Base-by-base conservation (phyloP, 78 protist genomes). In the Salpingoeca rosetta region DNA sequence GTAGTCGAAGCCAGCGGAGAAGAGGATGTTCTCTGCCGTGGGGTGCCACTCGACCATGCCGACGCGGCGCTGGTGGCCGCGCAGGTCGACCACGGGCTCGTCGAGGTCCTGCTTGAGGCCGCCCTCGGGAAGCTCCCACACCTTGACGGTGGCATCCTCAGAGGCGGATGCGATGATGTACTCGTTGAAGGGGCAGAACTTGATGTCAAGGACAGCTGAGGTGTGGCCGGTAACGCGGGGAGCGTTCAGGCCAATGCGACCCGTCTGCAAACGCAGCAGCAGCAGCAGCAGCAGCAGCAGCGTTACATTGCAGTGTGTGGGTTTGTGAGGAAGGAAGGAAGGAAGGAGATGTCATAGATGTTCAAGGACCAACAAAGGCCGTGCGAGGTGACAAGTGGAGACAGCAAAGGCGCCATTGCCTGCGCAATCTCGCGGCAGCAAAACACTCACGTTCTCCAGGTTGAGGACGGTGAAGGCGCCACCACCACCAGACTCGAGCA, bases 141-240 rank as follows among this genome's bases (percentile, higher is more conserved):
- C 81, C 89, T 88, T 88, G 45, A 90, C 88, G 65, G 91, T 89
- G 91, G 96, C 89, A 76, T 97, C 99, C 82, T 96, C 99, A 10
- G 96, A 91, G 73, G 87, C 95, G n/a, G 99, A 94, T 38, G 94
- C 90, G 41, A 97, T 82, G 76, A 96, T 57, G 86, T 94, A 76
- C 81, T 94, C 95, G 87, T 96, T 89, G 95, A 96, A 97, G 72
- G 99, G 98, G 45, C 91, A 87, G 94, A 94, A 97, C 44, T 90
- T 94, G 72, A 95, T 83, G 88, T 96, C 99, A 56, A 91, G 90
- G 25, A 97, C 95, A 0, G 92, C 91, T 27, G 84, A 91, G 35
- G 45, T 87, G 93, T 97, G 99, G 57, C 98, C 99, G 38, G 87
- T 35, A 84, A 93, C 82, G 86, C 90, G 75, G 65, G 96, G 94